A percentile compares a stretch with the other conserved stretches of the same genome.
Conservation (phyloP, 2,329 filamentous ascomycete species). For the Neofusicoccum ribis region DNA sequence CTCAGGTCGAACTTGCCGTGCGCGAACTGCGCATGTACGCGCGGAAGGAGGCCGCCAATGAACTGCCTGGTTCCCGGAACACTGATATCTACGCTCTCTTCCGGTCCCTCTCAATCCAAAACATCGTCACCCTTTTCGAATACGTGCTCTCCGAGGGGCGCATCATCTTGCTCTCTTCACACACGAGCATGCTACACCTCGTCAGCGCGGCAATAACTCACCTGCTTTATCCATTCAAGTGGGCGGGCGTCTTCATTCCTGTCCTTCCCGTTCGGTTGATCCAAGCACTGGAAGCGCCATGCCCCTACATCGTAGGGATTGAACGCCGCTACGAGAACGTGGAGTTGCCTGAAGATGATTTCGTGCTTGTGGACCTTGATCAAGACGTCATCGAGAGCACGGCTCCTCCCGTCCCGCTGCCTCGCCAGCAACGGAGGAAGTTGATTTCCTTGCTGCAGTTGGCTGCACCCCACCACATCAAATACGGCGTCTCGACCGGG, state of each 20-base stretch:
- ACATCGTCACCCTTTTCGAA: conserved; percentile 90
- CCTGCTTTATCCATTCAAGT: conserved; percentile 85
- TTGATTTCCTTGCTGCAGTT: conserved; percentile 83
- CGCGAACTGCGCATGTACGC: conserved; percentile 90
- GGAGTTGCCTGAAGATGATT: conserved; percentile 90
- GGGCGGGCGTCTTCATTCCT: conserved; percentile 93
- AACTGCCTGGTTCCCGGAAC: conserved; percentile 87
- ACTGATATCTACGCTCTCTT: conserved; percentile 93
- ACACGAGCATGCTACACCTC: conserved; percentile 93
- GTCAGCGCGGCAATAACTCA: conserved; percentile 84
- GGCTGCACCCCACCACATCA: conserved; percentile 84
- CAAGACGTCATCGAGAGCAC: conserved; percentile 87
- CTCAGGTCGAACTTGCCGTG: conserved; percentile 88
- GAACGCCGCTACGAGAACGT: conserved; percentile 87
- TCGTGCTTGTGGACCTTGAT: conserved; percentile 86
- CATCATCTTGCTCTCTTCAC: conserved; percentile 93
- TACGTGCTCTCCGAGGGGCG: conserved; percentile 90
- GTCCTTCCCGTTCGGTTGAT: conserved; percentile 84
- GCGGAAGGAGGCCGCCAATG: conserved; percentile 87
- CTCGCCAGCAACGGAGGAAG: conserved; percentile 87
- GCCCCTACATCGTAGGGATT: conserved; percentile 95
- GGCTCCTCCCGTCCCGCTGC: conserved; percentile 72
- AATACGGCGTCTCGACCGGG: conserved; percentile 82
- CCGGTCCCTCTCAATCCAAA: conserved; percentile 82
- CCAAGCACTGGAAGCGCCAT: conserved; percentile 89